Conservation (phyloP, 2,329 filamentous ascomycete species). For the Sporothrix phasma region DNA sequence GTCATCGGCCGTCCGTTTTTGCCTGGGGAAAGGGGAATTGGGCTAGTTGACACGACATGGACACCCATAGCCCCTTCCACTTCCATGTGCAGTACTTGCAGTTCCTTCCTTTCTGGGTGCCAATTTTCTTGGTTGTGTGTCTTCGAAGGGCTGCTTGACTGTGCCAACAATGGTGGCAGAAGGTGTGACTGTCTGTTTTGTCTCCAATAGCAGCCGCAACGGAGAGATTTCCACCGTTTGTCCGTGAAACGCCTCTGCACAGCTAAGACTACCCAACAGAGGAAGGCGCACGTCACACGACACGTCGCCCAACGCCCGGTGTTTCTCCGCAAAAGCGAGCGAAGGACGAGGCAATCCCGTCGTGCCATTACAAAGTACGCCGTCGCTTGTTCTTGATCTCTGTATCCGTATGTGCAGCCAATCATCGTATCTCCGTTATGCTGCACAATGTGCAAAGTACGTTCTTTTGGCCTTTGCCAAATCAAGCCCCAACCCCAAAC, state of each 20-base stretch:
- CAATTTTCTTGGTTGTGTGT: not conserved
- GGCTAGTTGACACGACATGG: too few species aligned
- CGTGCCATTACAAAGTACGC: not conserved
- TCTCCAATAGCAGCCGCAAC: not conserved
- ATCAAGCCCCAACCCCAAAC: not conserved
- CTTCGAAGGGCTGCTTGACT: not conserved
- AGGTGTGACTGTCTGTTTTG: not conserved
- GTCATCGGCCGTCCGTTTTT: not conserved
- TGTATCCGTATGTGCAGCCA: too few species aligned
- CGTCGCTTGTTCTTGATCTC: too few species aligned
- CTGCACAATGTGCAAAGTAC: not conserved
- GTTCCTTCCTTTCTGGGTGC: not conserved
- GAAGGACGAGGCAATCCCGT: conserved; percentile 3
- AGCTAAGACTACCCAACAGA: not conserved
- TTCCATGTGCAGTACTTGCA: not conserved
- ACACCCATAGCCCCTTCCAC: too few species aligned
- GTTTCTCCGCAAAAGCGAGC: not conserved
- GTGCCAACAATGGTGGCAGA: too few species aligned
- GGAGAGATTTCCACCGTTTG: not conserved
- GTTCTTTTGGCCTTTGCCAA: not conserved
- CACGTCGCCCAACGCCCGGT: not conserved
- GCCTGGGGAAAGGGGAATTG: too few species aligned
- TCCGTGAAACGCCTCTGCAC: not conserved
- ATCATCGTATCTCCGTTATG: too few species aligned
- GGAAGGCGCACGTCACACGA: not conserved